A percentile compares a stretch with the other conserved stretches of the same genome.
Conservation (phyloP, 164 flowering plant genomes). For the Vitis rupestris region DNA sequence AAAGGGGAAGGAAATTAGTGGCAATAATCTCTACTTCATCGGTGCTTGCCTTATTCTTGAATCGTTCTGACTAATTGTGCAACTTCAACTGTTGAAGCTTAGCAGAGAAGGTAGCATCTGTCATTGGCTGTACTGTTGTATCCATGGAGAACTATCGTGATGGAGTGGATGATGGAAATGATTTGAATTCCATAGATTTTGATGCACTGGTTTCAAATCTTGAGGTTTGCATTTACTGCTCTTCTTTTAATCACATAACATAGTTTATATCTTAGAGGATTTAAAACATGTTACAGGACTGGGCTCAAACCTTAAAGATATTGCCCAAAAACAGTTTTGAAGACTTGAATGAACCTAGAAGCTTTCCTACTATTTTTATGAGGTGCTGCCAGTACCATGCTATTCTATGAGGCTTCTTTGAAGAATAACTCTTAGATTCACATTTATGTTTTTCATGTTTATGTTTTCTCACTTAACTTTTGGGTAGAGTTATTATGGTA, state of each 20-base stretch:
- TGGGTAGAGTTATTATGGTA: no score
- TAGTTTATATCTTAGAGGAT: background rate
- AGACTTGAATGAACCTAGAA: no score
- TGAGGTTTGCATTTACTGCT: constrained; percentile 54
- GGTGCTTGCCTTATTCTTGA: background rate
- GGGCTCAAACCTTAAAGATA: no score
- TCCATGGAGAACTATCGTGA: constrained; percentile 94
- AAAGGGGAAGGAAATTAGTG: background rate
- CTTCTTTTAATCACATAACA: background rate
- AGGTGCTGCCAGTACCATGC: no score
- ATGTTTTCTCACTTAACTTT: no score
- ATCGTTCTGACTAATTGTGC: constrained; percentile 12
- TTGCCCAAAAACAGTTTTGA: no score
- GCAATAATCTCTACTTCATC: background rate
- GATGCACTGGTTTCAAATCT: constrained; percentile 76
- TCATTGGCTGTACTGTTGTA: constrained; percentile 80
- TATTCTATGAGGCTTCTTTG: no score
- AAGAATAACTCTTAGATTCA: no score
- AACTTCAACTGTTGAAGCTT: constrained; percentile 61
- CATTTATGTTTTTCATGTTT: no score
- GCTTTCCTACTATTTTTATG: no score
- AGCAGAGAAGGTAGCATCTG: constrained; percentile 97
- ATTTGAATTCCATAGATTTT: constrained; percentile 81
- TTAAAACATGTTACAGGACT: background rate
- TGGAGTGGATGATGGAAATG: constrained; percentile 89